Percentiles rank a stretch among this genome's conserved stretches.
These are phyloP conservation scores for Neurospora tetrasperma DNA, from an alignment of 495 filamentous ascomycete genomes.

Conservation along the genomic window DNA sequence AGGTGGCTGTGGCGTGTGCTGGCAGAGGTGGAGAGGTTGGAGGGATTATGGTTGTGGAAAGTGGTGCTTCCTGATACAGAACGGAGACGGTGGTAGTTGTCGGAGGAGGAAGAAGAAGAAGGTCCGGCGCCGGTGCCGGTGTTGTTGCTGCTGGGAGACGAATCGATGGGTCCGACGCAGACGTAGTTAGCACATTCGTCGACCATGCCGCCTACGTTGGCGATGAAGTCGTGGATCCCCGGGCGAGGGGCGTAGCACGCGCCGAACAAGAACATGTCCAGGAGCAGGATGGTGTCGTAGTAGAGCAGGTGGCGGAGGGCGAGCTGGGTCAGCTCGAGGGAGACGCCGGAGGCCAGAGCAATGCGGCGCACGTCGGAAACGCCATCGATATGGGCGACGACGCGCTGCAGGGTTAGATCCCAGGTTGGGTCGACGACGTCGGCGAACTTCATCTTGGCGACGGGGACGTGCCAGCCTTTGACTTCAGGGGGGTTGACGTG, in stretches of 20 bases:
- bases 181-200: conserved; percentile 83
- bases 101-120: not conserved
- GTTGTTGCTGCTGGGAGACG: not conserved
- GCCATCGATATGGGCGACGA: conserved; percentile 80
- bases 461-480: conserved; percentile 78
- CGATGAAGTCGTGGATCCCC: conserved; percentile 63
- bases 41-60: not conserved
- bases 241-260: conserved; percentile 79
- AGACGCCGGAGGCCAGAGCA: conserved; percentile 70
- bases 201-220: conserved; percentile 55
- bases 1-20: not conserved
- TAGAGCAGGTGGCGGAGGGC: conserved; percentile 81
- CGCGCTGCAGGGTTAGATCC: conserved; percentile 80
- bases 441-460: conserved; percentile 70
- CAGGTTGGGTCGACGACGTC: conserved; percentile 70
- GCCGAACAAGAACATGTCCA: conserved; percentile 89
- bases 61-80: not conserved
- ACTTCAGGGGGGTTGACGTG: conserved; percentile 69
- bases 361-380: conserved; percentile 80
- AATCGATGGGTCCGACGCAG: conserved; percentile 23
- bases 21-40: not conserved
- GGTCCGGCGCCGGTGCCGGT: not conserved
- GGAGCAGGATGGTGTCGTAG: conserved; percentile 75
- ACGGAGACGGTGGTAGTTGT: not conserved
- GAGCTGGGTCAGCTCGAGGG: conserved; percentile 70